A percentile compares a stretch with the other conserved stretches of the same genome.
These are phyloP conservation scores for Nymphaea colorata DNA, from an alignment of 164 flowering plant species.

Conservation along the genomic window DNA sequence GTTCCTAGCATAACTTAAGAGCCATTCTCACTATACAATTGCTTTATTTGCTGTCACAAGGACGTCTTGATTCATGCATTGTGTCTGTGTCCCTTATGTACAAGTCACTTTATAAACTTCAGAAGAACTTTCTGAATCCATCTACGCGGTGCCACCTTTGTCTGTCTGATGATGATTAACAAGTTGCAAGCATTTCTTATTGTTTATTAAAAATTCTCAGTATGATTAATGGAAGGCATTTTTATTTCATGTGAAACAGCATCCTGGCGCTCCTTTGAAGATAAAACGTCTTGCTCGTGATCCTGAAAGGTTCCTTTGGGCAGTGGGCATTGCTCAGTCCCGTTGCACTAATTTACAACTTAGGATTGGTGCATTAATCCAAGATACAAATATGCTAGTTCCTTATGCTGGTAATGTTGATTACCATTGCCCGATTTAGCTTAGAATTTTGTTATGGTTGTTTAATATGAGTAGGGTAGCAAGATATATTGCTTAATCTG, in stretches of 20 bases:
- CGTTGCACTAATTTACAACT: conserved; percentile 65
- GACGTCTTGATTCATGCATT: no score
- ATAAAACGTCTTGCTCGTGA: conserved; percentile 86
- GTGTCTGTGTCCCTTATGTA: no score
- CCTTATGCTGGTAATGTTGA: conserved; percentile 83
- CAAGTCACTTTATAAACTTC: no score
- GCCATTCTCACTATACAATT: no score
- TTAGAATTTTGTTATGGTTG: no score
- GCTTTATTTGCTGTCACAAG: no score
- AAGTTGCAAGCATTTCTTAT: neutral
- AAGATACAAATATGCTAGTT: conserved; percentile 79
- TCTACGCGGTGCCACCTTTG: neutral
- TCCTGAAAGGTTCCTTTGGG: conserved; percentile 93
- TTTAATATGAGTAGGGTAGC: no score
- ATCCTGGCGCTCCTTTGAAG: conserved; percentile 74
- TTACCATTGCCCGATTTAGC: no score
- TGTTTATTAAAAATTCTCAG: no score
- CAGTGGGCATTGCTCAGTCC: conserved; percentile 76
- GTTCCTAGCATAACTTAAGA: no score
- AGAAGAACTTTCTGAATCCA: no score
- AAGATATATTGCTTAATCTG: no score
- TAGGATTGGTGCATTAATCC: conserved; percentile 73
- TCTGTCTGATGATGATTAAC: neutral
- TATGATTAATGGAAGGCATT: neutral
- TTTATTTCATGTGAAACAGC: conserved; percentile 27